phyloP scores from a whole-genome alignment of 768 basidiomycete genomes.

The Hebeloma cylindrosporum region DNA sequence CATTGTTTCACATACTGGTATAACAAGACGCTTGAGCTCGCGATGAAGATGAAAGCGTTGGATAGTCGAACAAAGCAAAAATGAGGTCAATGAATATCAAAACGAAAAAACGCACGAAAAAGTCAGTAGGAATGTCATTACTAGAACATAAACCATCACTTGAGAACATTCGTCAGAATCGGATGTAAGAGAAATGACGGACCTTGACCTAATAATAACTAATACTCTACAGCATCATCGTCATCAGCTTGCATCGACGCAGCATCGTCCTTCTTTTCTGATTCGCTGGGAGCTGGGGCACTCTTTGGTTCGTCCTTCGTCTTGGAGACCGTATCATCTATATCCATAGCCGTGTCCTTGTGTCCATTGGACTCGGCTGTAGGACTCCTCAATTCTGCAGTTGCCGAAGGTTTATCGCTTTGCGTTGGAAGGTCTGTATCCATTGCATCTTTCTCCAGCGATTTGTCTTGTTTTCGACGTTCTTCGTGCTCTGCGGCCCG shows the following conservation, averaged over 20 bases:
- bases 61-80: too few species aligned
- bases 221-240: constrained; percentile 84
- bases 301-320: constrained; percentile 33
- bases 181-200: constrained; percentile 1
- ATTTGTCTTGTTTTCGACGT: constrained; percentile 40
- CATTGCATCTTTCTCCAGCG: constrained; percentile 36
- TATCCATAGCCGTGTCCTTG: constrained; percentile 37
- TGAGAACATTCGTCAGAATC: background rate
- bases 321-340: constrained; percentile 34
- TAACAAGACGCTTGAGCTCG: too few species aligned
- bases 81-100: too few species aligned
- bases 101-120: too few species aligned
- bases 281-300: constrained; percentile 33
- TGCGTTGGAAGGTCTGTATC: constrained; percentile 30
- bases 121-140: constrained; percentile 17
- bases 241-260: constrained; percentile 63
- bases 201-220: constrained; percentile 32
- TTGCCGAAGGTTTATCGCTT: constrained; percentile 15
- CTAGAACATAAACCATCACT: background rate
- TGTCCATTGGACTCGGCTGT: constrained; percentile 7
- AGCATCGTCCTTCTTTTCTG: constrained; percentile 54
- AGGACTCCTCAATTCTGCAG: constrained; percentile 18
- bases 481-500: constrained; percentile 68
- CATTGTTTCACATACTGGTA: too few species aligned
- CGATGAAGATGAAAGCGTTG: too few species aligned